Evolutionary conservation across 164 flowering plant genomes (phyloP), one percentile per base, ranked within the genome.

Genomic region (Sextonia rubra): DNA sequence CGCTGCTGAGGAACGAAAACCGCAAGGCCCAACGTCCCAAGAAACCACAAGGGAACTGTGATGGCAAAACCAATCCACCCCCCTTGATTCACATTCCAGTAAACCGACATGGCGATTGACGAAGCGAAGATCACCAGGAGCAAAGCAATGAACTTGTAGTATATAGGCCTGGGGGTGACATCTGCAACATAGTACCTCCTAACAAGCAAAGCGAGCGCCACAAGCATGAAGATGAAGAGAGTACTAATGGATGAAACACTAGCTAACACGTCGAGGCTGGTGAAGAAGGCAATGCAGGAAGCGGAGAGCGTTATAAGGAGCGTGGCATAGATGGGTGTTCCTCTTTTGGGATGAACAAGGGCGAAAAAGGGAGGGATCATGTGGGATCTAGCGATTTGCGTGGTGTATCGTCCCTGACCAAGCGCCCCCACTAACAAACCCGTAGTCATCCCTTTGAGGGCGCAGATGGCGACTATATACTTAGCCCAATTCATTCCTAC

Each of bases 351-450:
- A 60, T 92, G 97, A 37, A 92, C 86, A 14, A 80, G 80, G 37
- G 92, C 97, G 75, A 92, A 92, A 78, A 74, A 85, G 1, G 97
- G 97, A 2, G 97, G 97, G 29, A 92, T 92, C 95, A 92, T 87
- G 73, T 92, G 97, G 0, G 95, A 74, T 66, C 97, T 78, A 3
- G 93, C 97, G 70, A 92, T 90, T 67, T 92, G 97, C 68, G 97
- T 92, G 2, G 89, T 88, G 77, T 92, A 92, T 5, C 95, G 83
- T 23, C 87, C 91, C 78, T 92, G 97, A 52, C 95, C 97, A 1
- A 92, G 81, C 0, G 93, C 76, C 3, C 93, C 90, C 20, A 90
- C 88, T 58, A 92, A 75, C 77, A 92, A 58, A 32, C 92, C 91
- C 0, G 92, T 87, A 18, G 88, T 87, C 94, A 90, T 92, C 64